phyloP scores from a whole-genome alignment of 805 yeast genomes.

The Wickerhamiella spandovensis region DNA sequence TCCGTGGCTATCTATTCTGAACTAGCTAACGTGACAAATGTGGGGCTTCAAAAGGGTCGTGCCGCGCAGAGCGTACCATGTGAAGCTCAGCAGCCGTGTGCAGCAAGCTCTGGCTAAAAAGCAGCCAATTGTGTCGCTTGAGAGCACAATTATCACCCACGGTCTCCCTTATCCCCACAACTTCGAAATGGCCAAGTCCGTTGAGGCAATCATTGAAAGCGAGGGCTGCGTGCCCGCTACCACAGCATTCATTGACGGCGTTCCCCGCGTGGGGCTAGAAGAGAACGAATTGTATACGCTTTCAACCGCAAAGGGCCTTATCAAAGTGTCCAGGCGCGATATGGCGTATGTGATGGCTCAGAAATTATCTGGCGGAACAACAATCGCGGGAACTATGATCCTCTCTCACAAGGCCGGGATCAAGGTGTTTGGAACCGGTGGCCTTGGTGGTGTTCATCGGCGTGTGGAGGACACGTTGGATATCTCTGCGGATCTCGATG shows the following conservation, averaged over 20 bases:
- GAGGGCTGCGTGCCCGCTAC: conserved; percentile 76
- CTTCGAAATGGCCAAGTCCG: conserved; percentile 53
- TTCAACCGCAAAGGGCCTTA: conserved; percentile 29
- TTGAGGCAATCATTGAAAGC: conserved; percentile 46
- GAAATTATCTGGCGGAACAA: conserved; percentile 68
- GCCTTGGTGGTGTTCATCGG: conserved; percentile 82
- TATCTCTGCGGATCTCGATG: conserved; percentile 77
- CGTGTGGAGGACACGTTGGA: conserved; percentile 67
- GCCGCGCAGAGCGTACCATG: not conserved
- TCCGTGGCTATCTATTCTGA: too few relatives aligned
- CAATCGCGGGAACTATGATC: conserved; percentile 82
- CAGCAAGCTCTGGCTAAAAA: conserved; percentile 43
- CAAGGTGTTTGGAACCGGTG: conserved; percentile 83
- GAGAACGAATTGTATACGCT: conserved; percentile 35
- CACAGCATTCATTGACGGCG: conserved; percentile 61
- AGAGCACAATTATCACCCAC: conserved; percentile 79
- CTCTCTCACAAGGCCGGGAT: conserved; percentile 64
- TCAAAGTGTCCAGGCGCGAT: conserved; percentile 71
- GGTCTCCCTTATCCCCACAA: conserved; percentile 78
- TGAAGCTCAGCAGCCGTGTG: conserved; percentile 34
- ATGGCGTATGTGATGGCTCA: conserved; percentile 57
- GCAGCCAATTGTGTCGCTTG: conserved; percentile 67
- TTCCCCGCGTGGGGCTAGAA: conserved; percentile 54
- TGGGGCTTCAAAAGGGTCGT: not conserved
- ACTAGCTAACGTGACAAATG: not conserved